Percentiles rank a stretch among this genome's conserved stretches.
phyloP scores from a whole-genome alignment of 2,329 filamentous ascomycete species.

The Pezicula neosporulosa region DNA sequence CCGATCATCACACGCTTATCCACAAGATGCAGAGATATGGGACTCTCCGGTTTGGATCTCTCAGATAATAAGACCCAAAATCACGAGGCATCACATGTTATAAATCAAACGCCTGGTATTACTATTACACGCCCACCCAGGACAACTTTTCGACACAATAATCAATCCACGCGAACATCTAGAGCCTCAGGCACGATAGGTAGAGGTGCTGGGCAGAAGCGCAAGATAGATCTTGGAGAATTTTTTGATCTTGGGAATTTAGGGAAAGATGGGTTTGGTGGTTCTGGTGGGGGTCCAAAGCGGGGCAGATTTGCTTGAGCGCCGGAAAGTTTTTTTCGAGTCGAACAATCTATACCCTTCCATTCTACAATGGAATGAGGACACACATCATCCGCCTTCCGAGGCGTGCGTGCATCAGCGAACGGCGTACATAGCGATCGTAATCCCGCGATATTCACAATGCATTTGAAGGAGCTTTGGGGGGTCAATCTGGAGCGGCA shows the following conservation, averaged over 20 bases:
- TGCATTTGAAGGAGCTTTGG: too few relatives aligned
- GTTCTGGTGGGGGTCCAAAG: conserved; percentile 27
- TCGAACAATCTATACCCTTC: too few relatives aligned
- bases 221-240: conserved; percentile 69
- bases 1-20: conserved; percentile 59
- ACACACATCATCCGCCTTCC: too few relatives aligned
- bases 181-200: conserved; percentile 38
- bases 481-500: too few relatives aligned
- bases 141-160: conserved; percentile 23
- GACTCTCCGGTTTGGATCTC: conserved; percentile 57
- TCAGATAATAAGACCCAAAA: conserved; percentile 41
- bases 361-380: too few relatives aligned
- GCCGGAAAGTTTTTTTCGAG: too few relatives aligned
- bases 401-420: too few relatives aligned
- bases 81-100: conserved; percentile 23
- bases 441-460: too few relatives aligned
- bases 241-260: conserved; percentile 70
- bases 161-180: conserved; percentile 18
- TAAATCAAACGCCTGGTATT: conserved; percentile 18
- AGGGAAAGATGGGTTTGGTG: conserved; percentile 50
- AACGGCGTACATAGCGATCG: too few relatives aligned
- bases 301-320: conserved; percentile 28
- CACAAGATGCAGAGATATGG: conserved; percentile 53
- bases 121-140: conserved; percentile 23
- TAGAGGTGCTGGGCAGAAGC: conserved; percentile 66